Conservation (phyloP, 2,329 filamentous ascomycete genomes). For the Eutypa lata region DNA sequence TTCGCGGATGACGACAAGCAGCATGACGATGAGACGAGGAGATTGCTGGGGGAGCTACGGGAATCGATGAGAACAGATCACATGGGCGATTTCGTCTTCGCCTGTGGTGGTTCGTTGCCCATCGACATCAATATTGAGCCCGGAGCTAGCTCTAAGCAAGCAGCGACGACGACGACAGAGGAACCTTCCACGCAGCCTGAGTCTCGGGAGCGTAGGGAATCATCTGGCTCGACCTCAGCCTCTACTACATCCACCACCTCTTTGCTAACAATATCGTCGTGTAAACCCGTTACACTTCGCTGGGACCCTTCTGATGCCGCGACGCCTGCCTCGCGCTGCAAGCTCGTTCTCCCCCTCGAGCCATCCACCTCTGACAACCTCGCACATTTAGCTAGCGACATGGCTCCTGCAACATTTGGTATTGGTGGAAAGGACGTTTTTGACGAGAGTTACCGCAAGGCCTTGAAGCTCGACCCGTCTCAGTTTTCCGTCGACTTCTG, state of each 20-base stretch:
- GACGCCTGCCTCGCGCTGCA: slow-evolving; percentile 1
- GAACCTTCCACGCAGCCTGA: too few relatives aligned
- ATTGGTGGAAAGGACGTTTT: slow-evolving; percentile 40
- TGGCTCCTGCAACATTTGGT: slow-evolving; percentile 48
- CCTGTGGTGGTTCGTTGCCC: slow-evolving; percentile 5
- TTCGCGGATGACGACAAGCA: neutral
- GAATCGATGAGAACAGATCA: neutral
- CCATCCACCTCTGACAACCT: slow-evolving; percentile 5
- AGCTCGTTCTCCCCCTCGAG: slow-evolving; percentile 12
- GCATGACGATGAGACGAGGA: neutral
- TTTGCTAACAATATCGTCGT: neutral
- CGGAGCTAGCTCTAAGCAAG: too few relatives aligned
- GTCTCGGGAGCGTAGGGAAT: too few relatives aligned
- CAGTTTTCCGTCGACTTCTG: slow-evolving; percentile 48
- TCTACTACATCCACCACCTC: neutral
- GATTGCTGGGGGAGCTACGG: neutral
- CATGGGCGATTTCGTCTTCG: slow-evolving; percentile 1
- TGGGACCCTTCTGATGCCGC: slow-evolving; percentile 11
- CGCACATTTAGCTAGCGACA: slow-evolving; percentile 27
- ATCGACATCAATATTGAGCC: too few relatives aligned
- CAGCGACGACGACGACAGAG: neutral
- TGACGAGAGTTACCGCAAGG: slow-evolving; percentile 52
- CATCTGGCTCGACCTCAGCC: neutral
- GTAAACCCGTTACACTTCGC: slow-evolving; percentile 11
- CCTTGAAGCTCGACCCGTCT: slow-evolving; percentile 44